Base-by-base conservation (phyloP, 2,329 filamentous ascomycete species). In the Chrysoporthe cubensis region DNA sequence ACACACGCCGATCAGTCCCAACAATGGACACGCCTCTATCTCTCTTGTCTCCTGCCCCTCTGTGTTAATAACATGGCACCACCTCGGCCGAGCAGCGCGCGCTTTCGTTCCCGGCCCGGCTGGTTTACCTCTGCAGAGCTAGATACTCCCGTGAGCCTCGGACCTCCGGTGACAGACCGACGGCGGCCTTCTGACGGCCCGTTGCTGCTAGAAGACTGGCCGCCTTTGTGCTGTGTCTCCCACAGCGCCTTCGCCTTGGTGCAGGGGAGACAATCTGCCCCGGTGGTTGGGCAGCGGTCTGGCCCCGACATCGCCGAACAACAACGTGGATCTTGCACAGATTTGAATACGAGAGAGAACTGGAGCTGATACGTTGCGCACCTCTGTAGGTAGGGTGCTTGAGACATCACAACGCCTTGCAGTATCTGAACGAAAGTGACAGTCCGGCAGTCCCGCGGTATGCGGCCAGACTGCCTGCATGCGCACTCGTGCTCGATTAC, bases 1-100 rank as follows among this genome's bases (percentile, higher is more conserved):
- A 43, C 54, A 44, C 34, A 40, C 44, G 46, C 64, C 60, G 21
- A 62, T 46, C 26, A 56, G 37, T 46, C 46, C 48, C 11, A 42
- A 7, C 5, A 43, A 5, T 32, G 21, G 11, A 54, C 13, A 32
- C 50, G 14, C 21, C 26, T 54, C 50, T 54, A n/a, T 13, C n/a
- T 8, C 21, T 21, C 48, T 52, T 21, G 9, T 54, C 21, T 7
- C 50, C 32, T 11, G 7, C 26, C 5, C 50, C 50, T 21, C 50
- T 21, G 48, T 5, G 9, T 32, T 21, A 26, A 11, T 13, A 34
- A 34, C n/a, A 32, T 16, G 50, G 50, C 50, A 54, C 21, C 5
- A 5, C 50, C 21, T 34, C 50, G 50, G 26, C 21, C 11, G 50
- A 54, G 50, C 26, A 16, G 14, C 7, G 50, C 21, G 37, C 11